Conservation (phyloP, 176 grass and related monocot species). For the Paspalum notatum region DNA sequence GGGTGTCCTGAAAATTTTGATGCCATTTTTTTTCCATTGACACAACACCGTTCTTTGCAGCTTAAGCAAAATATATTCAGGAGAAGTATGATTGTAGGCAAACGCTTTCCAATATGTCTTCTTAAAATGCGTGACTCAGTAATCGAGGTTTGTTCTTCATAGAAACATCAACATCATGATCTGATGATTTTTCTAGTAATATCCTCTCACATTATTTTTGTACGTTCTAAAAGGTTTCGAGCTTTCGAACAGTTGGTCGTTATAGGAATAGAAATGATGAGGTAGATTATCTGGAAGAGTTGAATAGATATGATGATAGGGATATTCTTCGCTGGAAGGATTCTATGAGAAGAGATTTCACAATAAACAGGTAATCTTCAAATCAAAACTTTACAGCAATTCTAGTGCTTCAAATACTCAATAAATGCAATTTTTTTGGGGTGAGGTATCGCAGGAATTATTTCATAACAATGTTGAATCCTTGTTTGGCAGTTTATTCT, state of each 20-base stretch:
- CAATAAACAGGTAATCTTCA: constrained; percentile 74
- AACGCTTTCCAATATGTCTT: constrained; percentile 73
- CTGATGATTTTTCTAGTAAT: constrained; percentile 25
- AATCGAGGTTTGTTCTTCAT: constrained; percentile 72
- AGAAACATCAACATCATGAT: constrained; percentile 4
- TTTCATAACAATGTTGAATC: constrained; percentile 40
- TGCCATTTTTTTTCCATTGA: constrained; percentile 32
- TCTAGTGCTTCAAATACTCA: constrained; percentile 25
- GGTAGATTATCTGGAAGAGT: constrained; percentile 28
- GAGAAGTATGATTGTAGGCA: constrained; percentile 63
- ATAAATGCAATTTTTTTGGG: constrained; percentile 9
- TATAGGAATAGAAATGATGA: constrained; percentile 38
- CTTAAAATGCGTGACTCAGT: constrained; percentile 53
- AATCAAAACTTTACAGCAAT: constrained; percentile 16
- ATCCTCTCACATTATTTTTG: constrained; percentile 11
- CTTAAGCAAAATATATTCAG: constrained; percentile 54
- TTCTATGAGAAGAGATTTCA: constrained; percentile 83
- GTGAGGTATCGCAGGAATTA: constrained; percentile 32
- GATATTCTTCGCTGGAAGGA: constrained; percentile 86
- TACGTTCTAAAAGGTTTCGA: constrained; percentile 68
- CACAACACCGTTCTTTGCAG: constrained; percentile 50
- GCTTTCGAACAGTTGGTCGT: constrained; percentile 53
- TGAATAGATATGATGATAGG: constrained; percentile 42
- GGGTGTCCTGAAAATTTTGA: constrained; percentile 5
- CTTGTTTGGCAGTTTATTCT: constrained; percentile 72